Conservation (phyloP, 352 stramenopile genomes). For the Pythium scleroteichum region DNA sequence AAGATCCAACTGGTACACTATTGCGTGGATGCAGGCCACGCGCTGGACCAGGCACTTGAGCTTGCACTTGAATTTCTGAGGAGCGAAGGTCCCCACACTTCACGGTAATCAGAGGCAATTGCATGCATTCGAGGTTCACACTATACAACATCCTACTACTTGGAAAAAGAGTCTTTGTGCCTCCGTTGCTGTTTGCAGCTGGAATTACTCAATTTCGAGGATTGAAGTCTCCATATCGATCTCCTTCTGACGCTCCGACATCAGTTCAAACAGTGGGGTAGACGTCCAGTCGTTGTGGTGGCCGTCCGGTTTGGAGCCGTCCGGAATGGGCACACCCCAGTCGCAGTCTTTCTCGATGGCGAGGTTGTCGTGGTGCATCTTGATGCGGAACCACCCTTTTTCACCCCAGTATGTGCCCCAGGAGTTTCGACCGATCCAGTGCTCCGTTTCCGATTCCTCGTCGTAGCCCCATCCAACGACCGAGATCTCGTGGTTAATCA, state of each 20-base stretch:
- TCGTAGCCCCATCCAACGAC: conserved; percentile 88
- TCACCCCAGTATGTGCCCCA: conserved; percentile 94
- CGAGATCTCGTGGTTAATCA: conserved; percentile 91
- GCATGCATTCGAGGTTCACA: no score
- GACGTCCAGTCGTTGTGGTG: conserved; percentile 4
- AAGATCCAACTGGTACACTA: conserved; percentile 91
- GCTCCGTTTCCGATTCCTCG: conserved; percentile 85
- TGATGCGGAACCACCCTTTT: conserved; percentile 91
- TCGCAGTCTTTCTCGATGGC: conserved; percentile 88
- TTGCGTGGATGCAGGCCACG: conserved; percentile 65
- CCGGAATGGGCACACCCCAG: conserved; percentile 85
- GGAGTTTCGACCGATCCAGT: conserved; percentile 92
- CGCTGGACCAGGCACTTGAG: conserved; percentile 74
- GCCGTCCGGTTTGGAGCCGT: conserved; percentile 64
- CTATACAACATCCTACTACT: no score
- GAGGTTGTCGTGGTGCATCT: conserved; percentile 90
- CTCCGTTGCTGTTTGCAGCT: not conserved
- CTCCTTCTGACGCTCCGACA: conserved; percentile 12
- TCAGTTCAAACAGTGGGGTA: conserved; percentile 15
- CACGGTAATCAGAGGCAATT: no score
- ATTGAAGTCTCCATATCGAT: conserved; percentile 36
- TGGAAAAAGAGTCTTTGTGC: no score
- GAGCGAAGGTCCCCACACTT: conserved; percentile 74
- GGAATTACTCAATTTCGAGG: conserved; percentile 38
- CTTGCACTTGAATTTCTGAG: conserved; percentile 89